Evolutionary conservation across 2,329 filamentous ascomycete species (phyloP).

Genomic region (Epichloe glyceriae): DNA sequence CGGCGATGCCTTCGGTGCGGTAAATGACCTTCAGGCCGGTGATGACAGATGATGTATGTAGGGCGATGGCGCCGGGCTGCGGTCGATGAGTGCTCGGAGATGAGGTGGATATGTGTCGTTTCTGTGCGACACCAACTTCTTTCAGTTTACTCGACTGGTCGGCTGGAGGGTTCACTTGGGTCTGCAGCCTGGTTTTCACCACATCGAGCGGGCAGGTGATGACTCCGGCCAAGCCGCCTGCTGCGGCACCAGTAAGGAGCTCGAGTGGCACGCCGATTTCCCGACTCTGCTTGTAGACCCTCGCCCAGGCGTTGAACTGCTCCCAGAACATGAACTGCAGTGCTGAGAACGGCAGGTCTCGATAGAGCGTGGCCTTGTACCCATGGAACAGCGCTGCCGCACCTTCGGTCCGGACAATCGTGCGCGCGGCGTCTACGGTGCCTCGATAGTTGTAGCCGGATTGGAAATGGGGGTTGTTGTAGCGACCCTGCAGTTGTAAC

Average conservation of each 20-base stretch:
- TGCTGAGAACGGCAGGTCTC: conserved; percentile 90
- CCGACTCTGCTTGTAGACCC: conserved; percentile 60
- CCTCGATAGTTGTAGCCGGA: conserved; percentile 94
- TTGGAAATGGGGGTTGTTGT: conserved; percentile 87
- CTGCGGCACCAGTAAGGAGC: conserved; percentile 76
- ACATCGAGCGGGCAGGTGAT: conserved; percentile 94
- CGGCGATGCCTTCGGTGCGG: conserved; percentile 71
- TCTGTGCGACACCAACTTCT: conserved; percentile 36
- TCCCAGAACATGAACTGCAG: conserved; percentile 98
- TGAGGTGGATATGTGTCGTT: conserved; percentile 74
- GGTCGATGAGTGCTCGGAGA: conserved; percentile 75
- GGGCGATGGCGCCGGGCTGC: conserved; percentile 61
- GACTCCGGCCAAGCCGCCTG: conserved; percentile 84
- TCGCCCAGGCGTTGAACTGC: conserved; percentile 74
- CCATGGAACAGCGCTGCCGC: conserved; percentile 80
- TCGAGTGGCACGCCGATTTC: conserved; percentile 81
- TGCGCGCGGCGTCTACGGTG: conserved; percentile 71
- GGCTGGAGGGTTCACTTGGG: conserved; percentile 50
- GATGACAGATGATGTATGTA: conserved; percentile 83
- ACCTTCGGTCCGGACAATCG: conserved; percentile 74
- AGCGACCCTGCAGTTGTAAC: conserved; percentile 82
- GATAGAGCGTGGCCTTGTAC: conserved; percentile 91
- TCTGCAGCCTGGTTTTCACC: conserved; percentile 93
- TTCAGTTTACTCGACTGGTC: conserved; percentile 14
- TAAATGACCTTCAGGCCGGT: conserved; percentile 81